Evolutionary conservation across 352 stramenopile species (phyloP), one percentile per base, ranked within the genome.

Genomic region (Thalassiosira hispida): DNA sequence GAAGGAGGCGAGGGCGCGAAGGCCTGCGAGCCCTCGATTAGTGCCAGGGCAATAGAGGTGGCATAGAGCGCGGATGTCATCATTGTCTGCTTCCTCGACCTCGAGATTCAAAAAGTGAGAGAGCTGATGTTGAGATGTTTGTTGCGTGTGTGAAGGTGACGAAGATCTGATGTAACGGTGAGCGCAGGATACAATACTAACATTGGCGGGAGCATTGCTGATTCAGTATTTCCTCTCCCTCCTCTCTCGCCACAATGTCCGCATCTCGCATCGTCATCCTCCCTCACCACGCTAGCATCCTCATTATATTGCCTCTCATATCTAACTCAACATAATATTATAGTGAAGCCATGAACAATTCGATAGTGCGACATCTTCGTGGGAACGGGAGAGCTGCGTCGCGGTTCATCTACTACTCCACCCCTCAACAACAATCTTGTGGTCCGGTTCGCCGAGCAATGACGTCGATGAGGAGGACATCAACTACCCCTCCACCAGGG

Each of bases 11-110:
- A 9, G 42, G 51, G 25, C 22, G 25, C 51, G 12, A 60, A 60
- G 2, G 51, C 22, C 0, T 60, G 6, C 4, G 51, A 23, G 23
- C 4, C 25, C 51, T 60, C 14, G 57, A 51, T 14, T 35, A 51
- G 33, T 16, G 57, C 57, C 35, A 65, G 33, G 33, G 57, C 35
- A 14, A 65, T 33, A 40, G 18, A 22, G 18, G 33, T 51, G 57
- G 33, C 33, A 14, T 51, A 31, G 6, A 16, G n/a, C 18, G 57
- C 40, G 20, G 35, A 52, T 18, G n/a, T 51, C 40, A 35, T 65
- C 18, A 18, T 49, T 1, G 35, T 65, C 2, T 35, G 12, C 16
- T 31, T 65, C 22, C 1, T 53, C 23, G 52, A 59, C 16, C 22
- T 14, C n/a, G n/a, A n/a, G n/a, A n/a, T n/a, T n/a, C n/a, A n/a